Evolutionary conservation across 176 grass and related monocot genomes (phyloP), one percentile per base, ranked within the genome.

Genomic region (Lolium perenne): DNA sequence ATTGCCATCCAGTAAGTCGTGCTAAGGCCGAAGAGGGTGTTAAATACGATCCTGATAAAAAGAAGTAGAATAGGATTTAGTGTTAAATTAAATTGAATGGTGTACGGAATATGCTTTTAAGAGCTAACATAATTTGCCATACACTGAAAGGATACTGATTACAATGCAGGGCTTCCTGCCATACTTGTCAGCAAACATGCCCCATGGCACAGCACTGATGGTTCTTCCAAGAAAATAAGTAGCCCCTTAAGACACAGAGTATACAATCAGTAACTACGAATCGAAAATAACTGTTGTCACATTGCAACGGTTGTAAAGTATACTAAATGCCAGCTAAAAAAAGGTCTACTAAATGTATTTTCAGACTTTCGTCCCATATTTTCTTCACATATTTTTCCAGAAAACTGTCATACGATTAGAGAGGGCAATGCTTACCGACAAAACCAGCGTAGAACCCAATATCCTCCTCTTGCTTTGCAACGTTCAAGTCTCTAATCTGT

Each of bases 401-500:
- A 77, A 43, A 16, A 62, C 64, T 70, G 25, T 56, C 21, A 60
- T 78, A 80, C 26, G 10, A 50, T 21, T 14, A 57, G 9, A 83
- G 9, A 83, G 57, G 10, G 38, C 15, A 32, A 7, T 43, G 38
- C 87, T 91, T 46, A 92, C 93, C 93, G 10, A 95, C 88, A 88
- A 95, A 95, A 65, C 93, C 93, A 47, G 93, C 93, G 73, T 92
- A 95, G 62, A 88, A 92, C 62, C 93, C 93, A 81, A 95, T 95
- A 45, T 95, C 93, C 81, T 88, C 85, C 87, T 95, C 93, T 84
- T 82, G 41, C 56, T 95, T 90, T 35, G 93, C 88, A 1, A 95
- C 15, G 55, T 92, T 87, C 74, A 95, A 66, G 83, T 95, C 93
- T 68, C 88, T 86, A 82, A 92, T 95, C 93, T 95, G 63, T 90